Conservation (phyloP, 495 filamentous ascomycete species). For the Extremus antarcticus region DNA sequence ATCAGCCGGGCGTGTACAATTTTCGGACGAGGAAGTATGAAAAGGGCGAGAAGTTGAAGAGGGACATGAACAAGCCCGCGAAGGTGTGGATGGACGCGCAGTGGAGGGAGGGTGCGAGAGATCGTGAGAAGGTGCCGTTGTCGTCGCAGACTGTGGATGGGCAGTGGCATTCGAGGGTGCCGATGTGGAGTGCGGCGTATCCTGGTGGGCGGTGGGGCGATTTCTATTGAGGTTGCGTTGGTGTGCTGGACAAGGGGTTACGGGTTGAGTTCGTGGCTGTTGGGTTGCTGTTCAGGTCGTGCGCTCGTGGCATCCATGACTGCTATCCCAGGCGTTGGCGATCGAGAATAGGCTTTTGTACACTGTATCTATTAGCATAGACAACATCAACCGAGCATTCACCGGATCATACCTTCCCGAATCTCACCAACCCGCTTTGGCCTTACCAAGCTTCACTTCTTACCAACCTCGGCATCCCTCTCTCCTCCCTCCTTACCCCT, state of each 20-base stretch:
- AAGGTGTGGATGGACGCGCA: conserved; percentile 9
- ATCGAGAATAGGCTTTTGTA: too few species aligned
- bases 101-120: conserved; percentile 5
- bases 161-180: conserved; percentile 4
- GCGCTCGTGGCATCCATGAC: too few species aligned
- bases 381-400: too few species aligned
- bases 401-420: background rate
- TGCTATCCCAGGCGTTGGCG: too few species aligned
- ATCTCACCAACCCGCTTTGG: background rate
- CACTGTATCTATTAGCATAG: too few species aligned
- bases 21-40: conserved; percentile 11
- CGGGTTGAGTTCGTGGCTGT: too few species aligned
- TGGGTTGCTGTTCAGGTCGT: too few species aligned
- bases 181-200: background rate
- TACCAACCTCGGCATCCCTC: background rate
- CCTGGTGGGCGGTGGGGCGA: conserved; percentile 1
- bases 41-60: background rate
- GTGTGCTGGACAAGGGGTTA: background rate
- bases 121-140: conserved; percentile 1
- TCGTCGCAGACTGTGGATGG: background rate
- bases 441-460: background rate
- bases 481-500: conserved; percentile 3
- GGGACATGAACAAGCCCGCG: too few species aligned
- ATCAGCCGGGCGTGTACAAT: conserved; percentile 5
- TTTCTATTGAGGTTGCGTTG: background rate